phyloP scores from a whole-genome alignment of 495 filamentous ascomycete genomes.

The Pseudomonodictys pantanalensis region DNA sequence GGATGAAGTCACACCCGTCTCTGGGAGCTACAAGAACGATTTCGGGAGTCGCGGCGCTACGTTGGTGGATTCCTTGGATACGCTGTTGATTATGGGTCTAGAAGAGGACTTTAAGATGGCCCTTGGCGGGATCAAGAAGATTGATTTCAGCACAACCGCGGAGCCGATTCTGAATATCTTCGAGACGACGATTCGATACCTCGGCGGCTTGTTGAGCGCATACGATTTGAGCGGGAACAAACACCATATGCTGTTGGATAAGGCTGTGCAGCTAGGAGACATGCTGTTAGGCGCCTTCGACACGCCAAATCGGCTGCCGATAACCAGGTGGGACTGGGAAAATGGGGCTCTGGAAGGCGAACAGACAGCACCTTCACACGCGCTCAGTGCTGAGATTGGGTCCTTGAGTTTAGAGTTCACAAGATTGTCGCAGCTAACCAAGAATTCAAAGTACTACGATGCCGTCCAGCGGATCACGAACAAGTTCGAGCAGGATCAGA shows the following conservation, averaged over 20 bases:
- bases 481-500: slow-evolving; percentile 75
- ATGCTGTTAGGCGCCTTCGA: slow-evolving; percentile 93
- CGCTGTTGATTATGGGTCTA: slow-evolving; percentile 94
- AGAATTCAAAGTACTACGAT: slow-evolving; percentile 86
- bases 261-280: slow-evolving; percentile 84
- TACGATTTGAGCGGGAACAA: slow-evolving; percentile 55
- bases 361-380: slow-evolving; percentile 3
- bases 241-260: slow-evolving; percentile 70
- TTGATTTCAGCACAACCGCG: slow-evolving; percentile 75
- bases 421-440: slow-evolving; percentile 84
- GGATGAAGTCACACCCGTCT: slow-evolving; percentile 45
- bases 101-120: slow-evolving; percentile 87
- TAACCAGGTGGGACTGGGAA: slow-evolving; percentile 83
- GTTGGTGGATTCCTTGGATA: slow-evolving; percentile 85
- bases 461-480: slow-evolving; percentile 89
- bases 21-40: slow-evolving; percentile 54
- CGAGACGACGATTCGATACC: slow-evolving; percentile 45
- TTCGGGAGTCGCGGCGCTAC: slow-evolving; percentile 96
- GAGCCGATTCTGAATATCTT: slow-evolving; percentile 45
- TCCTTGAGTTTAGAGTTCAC: slow-evolving; percentile 92
- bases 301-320: slow-evolving; percentile 93
- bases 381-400: slow-evolving; percentile 69
- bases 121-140: slow-evolving; percentile 66
- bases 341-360: slow-evolving; percentile 56
- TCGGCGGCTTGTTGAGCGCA: slow-evolving; percentile 43